phyloP scores from a whole-genome alignment of 257 asterid genomes.

The Misopates orontium region DNA sequence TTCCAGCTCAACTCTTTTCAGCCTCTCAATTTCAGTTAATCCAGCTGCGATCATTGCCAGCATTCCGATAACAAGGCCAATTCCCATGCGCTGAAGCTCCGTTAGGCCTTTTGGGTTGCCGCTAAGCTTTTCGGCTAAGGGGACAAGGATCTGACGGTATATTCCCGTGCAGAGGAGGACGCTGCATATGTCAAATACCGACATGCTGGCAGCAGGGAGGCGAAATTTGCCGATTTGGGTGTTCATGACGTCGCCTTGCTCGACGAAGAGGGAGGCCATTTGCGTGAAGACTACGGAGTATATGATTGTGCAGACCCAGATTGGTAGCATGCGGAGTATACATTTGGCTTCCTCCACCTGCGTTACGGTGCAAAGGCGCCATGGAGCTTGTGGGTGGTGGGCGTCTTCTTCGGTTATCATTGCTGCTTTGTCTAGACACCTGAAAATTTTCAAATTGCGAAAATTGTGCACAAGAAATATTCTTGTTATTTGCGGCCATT shows the following conservation, averaged over 20 bases:
- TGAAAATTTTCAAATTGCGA: no score
- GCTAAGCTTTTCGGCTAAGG: constrained; percentile 42
- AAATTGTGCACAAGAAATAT: no score
- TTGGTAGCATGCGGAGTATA: constrained; percentile 62
- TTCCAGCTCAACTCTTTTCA: constrained; percentile 36
- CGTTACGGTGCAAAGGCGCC: constrained; percentile 73
- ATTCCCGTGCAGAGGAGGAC: constrained; percentile 65
- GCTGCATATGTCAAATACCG: constrained; percentile 69
- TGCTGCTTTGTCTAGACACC: constrained; percentile 72
- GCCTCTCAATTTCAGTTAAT: constrained; percentile 43
- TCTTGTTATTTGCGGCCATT: no score
- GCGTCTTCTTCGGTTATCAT: constrained; percentile 42
- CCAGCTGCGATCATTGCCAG: constrained; percentile 75
- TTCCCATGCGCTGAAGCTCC: constrained; percentile 87
- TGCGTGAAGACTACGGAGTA: constrained; percentile 79
- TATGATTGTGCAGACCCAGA: constrained; percentile 78
- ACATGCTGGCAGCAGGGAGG: constrained; percentile 85
- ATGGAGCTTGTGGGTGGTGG: constrained; percentile 30
- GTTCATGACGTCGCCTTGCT: constrained; percentile 71
- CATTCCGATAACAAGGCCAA: constrained; percentile 66
- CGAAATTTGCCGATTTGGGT: constrained; percentile 42
- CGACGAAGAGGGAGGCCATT: constrained; percentile 82
- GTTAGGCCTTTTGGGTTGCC: constrained; percentile 60
- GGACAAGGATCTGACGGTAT: constrained; percentile 53
- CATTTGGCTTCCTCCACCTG: constrained; percentile 86